Evolutionary conservation across 1,284 basidiomycete genomes (phyloP).

Genomic region (Agaricales sp.): DNA sequence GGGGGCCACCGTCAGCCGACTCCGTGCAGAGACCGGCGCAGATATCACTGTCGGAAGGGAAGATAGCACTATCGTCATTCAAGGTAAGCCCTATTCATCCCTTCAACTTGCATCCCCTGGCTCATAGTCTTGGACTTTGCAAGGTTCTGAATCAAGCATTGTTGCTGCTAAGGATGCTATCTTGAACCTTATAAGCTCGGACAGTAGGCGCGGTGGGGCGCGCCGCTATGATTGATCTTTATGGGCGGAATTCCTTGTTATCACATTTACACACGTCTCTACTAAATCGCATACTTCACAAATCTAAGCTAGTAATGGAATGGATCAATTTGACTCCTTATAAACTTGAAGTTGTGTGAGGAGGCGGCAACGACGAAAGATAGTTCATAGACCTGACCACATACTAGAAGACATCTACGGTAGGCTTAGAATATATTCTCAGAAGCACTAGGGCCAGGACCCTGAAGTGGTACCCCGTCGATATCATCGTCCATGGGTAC

Average conservation of each 20-base stretch:
- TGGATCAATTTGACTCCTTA: too few relatives aligned
- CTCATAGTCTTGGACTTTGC: constrained; percentile 4
- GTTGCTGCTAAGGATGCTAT: constrained; percentile 75
- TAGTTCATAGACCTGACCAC: too few relatives aligned
- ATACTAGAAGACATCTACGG: too few relatives aligned
- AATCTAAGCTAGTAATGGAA: too few relatives aligned
- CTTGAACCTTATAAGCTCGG: constrained; percentile 44
- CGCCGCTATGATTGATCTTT: constrained; percentile 32
- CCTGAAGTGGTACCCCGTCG: constrained; percentile 23
- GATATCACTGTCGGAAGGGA: constrained; percentile 85
- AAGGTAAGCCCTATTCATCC: constrained; percentile 41
- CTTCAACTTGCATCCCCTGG: neutral
- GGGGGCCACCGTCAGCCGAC: constrained; percentile 76
- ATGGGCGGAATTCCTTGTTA: too few relatives aligned
- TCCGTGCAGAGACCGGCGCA: constrained; percentile 79
- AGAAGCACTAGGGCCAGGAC: too few relatives aligned
- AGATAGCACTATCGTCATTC: constrained; percentile 75
- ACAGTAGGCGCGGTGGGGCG: constrained; percentile 31
- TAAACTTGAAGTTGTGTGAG: too few relatives aligned
- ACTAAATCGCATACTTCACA: too few relatives aligned
- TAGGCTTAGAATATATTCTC: too few relatives aligned
- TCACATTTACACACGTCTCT: too few relatives aligned
- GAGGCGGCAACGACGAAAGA: too few relatives aligned
- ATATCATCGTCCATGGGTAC: constrained; percentile 21
- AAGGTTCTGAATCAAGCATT: constrained; percentile 64